phyloP scores from a whole-genome alignment of 306 rosid species.

The Vigna angularis region DNA sequence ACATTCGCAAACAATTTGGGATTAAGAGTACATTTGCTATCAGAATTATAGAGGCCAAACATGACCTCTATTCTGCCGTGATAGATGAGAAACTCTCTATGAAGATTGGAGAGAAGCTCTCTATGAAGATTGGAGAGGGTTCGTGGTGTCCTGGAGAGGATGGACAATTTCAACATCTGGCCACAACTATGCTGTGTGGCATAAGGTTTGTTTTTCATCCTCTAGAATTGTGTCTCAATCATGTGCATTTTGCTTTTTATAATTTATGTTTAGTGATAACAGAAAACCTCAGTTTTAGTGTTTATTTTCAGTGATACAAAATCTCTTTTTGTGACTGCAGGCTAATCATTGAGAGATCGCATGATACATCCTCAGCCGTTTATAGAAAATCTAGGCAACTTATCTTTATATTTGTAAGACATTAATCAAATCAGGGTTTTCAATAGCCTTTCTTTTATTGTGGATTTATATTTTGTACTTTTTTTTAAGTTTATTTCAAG shows the following conservation, averaged over 20 bases:
- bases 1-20: constrained; percentile 71
- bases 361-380: no score
- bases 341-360: no score
- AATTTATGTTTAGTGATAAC: no score
- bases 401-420: constrained; percentile 46
- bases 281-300: no score
- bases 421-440: constrained; percentile 20
- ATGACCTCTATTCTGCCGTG: constrained; percentile 80
- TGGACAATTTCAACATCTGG: constrained; percentile 81
- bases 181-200: no score
- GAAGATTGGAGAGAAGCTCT: constrained; percentile 39
- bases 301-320: no score
- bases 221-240: no score
- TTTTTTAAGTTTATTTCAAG: background rate
- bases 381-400: background rate
- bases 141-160: constrained; percentile 88
- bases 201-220: constrained; percentile 4
- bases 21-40: constrained; percentile 74
- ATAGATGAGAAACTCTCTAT: constrained; percentile 75
- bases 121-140: constrained; percentile 84
- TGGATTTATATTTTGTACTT: background rate
- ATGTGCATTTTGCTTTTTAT: no score
- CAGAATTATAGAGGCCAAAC: constrained; percentile 78
- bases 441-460: background rate
- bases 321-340: no score